These are phyloP conservation scores for Thraustochytrium striatum DNA, from an alignment of 352 stramenopile species.

Conservation along the genomic window DNA sequence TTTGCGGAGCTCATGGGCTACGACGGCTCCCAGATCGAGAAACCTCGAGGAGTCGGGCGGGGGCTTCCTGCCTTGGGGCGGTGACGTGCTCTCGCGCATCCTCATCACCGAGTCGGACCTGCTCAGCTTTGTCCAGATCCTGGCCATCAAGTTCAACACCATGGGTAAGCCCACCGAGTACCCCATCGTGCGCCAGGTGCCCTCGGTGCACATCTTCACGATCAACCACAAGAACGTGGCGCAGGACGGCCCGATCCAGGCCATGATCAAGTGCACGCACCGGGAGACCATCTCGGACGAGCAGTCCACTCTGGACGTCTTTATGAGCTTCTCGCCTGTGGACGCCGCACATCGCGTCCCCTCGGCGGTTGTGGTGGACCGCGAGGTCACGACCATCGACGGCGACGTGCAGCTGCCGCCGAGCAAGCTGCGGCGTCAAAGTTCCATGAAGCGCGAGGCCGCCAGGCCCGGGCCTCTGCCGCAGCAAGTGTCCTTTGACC, in stretches of 20 bases:
- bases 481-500: too few relatives aligned
- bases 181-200: constrained; percentile 32
- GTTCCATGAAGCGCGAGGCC: background rate
- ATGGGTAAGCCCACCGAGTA: constrained; percentile 13
- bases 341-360: background rate
- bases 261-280: constrained; percentile 41
- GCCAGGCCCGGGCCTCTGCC: background rate
- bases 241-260: constrained; percentile 1
- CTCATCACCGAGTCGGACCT: constrained; percentile 29
- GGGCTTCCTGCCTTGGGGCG: constrained; percentile 38
- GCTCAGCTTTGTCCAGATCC: constrained; percentile 40
- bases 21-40: constrained; percentile 32
- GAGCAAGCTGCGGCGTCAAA: background rate
- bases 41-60: constrained; percentile 32
- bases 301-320: constrained; percentile 17
- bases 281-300: constrained; percentile 34
- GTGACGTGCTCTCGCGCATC: constrained; percentile 35
- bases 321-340: constrained; percentile 14
- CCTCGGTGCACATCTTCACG: constrained; percentile 45
- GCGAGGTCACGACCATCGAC: constrained; percentile 16
- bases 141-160: constrained; percentile 49
- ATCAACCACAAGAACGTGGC: constrained; percentile 25
- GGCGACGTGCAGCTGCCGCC: background rate
- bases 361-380: background rate
- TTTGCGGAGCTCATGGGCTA: constrained; percentile 41